Evolutionary conservation across 495 filamentous ascomycete genomes (phyloP).

Genomic region (Haplographium delicatum): DNA sequence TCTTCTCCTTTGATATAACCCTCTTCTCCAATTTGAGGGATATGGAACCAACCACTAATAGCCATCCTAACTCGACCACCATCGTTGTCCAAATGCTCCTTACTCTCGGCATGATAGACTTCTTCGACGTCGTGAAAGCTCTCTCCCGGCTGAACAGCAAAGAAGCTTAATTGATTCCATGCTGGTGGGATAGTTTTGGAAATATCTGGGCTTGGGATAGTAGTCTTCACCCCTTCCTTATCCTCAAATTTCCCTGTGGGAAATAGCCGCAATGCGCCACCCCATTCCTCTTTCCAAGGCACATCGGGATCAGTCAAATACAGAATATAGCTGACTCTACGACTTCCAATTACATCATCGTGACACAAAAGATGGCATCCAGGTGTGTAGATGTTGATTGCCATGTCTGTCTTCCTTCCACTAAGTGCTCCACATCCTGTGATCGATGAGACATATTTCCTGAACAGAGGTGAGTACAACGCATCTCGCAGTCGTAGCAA

Average conservation of each 20-base stretch:
- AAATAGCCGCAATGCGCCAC: conserved; percentile 85
- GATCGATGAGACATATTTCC: conserved; percentile 78
- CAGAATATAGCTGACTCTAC: conserved; percentile 91
- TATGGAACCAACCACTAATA: conserved; percentile 99
- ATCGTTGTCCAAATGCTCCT: conserved; percentile 50
- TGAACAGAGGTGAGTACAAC: conserved; percentile 85
- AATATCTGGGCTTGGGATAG: conserved; percentile 69
- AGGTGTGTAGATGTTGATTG: conserved; percentile 96
- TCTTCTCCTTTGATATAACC: conserved; percentile 87
- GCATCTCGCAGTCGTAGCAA: conserved; percentile 84
- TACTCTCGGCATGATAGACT: conserved; percentile 65
- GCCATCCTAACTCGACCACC: conserved; percentile 84
- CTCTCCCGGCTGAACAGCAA: conserved; percentile 92
- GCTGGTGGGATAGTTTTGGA: conserved; percentile 79
- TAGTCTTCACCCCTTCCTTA: conserved; percentile 61
- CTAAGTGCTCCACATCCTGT: conserved; percentile 82
- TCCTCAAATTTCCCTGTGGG: conserved; percentile 61
- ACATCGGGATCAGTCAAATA: conserved; percentile 91
- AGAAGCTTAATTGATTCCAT: conserved; percentile 97
- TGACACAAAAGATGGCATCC: conserved; percentile 95
- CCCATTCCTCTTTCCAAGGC: conserved; percentile 91
- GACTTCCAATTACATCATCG: conserved; percentile 95
- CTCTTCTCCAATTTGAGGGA: conserved; percentile 93
- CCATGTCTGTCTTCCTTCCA: conserved; percentile 97
- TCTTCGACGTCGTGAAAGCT: conserved; percentile 99